Conservation (phyloP, 2,329 filamentous ascomycete genomes). For the Xylariaceae sp. region DNA sequence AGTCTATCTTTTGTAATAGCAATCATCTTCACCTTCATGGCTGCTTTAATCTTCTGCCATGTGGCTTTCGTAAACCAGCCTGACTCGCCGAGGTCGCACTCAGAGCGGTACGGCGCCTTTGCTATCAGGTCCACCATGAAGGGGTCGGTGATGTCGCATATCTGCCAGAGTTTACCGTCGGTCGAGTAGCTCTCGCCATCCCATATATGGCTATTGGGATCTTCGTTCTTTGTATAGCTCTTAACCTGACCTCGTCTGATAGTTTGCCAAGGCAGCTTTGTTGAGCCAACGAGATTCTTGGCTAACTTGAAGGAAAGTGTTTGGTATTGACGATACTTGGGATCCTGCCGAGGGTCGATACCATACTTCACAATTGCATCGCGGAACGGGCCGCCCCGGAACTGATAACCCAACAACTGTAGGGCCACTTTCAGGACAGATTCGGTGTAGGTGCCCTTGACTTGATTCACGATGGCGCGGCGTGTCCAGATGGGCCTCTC, state of each 20-base stretch:
- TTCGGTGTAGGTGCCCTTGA: conserved; percentile 49
- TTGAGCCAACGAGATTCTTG: conserved; percentile 42
- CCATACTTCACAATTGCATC: conserved; percentile 83
- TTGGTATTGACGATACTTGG: conserved; percentile 77
- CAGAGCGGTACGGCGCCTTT: conserved; percentile 51
- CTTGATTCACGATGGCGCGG: conserved; percentile 69
- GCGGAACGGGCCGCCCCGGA: conserved; percentile 86
- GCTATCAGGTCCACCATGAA: conserved; percentile 62
- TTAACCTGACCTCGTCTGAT: conserved; percentile 40
- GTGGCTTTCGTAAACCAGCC: conserved; percentile 84
- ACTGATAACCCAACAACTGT: conserved; percentile 85
- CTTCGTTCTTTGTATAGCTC: conserved; percentile 33
- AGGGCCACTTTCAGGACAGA: conserved; percentile 66
- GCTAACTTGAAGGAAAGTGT: conserved; percentile 79
- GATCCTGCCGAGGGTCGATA: conserved; percentile 74
- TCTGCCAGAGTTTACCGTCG: conserved; percentile 89
- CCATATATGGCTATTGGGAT: conserved; percentile 65
- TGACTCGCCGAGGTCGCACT: conserved; percentile 57
- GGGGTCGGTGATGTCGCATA: conserved; percentile 86
- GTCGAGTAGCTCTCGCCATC: conserved; percentile 68
- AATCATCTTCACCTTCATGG: conserved; percentile 83
- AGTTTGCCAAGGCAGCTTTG: conserved; percentile 45
- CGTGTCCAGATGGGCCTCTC: conserved; percentile 82
- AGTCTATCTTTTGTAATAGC: conserved; percentile 54
- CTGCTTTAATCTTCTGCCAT: conserved; percentile 75